Conservation (phyloP, 257 asterid genomes). For the Voacanga thouarsii region DNA sequence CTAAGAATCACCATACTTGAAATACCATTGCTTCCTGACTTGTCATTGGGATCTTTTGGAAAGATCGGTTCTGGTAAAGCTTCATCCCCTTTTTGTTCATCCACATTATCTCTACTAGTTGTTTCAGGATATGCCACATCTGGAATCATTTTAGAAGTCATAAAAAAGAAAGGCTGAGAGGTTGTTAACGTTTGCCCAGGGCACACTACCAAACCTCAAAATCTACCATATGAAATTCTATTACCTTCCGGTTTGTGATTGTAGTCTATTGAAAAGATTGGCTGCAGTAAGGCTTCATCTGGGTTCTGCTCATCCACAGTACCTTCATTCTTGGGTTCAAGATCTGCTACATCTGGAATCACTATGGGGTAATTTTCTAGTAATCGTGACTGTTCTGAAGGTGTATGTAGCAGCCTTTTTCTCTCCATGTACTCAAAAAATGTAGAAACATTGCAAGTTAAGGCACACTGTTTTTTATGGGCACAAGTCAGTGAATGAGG, state of each 20-base stretch:
- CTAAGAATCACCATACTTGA: constrained; percentile 31
- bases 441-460: constrained; percentile 18
- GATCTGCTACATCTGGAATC: constrained; percentile 42
- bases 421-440: constrained; percentile 34
- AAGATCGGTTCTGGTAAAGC: constrained; percentile 24
- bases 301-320: constrained; percentile 13
- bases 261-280: constrained; percentile 13
- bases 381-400: constrained; percentile 42
- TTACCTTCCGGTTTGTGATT: constrained; percentile 18
- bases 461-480: constrained; percentile 9
- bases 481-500: background rate
- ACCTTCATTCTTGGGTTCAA: constrained; percentile 29
- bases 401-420: constrained; percentile 45
- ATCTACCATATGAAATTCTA: constrained; percentile 24
- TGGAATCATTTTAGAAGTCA: constrained; percentile 43
- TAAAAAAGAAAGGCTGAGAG: background rate
- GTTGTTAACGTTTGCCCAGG: background rate
- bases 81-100: constrained; percentile 24
- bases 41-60: constrained; percentile 13
- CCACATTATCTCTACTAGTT: background rate
- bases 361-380: constrained; percentile 45
- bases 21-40: constrained; percentile 21
- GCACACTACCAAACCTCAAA: background rate
- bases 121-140: constrained; percentile 31
- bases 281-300: constrained; percentile 24